Evolutionary conservation across 352 stramenopile genomes (phyloP), one percentile per base, ranked within the genome.

Genomic region (Phytophthora rubi): DNA sequence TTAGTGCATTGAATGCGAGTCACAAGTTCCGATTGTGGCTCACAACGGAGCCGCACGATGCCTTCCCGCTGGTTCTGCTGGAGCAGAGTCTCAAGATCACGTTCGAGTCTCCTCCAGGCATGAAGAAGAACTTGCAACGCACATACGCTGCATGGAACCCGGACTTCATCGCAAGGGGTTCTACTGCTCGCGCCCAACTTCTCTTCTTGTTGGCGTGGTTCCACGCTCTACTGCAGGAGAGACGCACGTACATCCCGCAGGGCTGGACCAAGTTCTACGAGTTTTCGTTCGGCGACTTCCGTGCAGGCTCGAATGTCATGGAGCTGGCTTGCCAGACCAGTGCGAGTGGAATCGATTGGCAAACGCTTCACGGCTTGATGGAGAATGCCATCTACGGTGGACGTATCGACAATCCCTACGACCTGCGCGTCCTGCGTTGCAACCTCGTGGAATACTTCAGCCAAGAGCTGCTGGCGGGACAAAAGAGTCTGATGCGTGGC

Each of bases 251-350:
- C 68, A 97, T 98, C 45, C 96, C 94, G 4, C 95, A 99, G 71
- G 96, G 96, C 21, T 99, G 96, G 96, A 98, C 94, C 26, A 98
- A 98, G 62, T 96, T 97, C 53, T 99, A 99, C 80, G 96, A 99
- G 73, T 99, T 99, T 69, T 97, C 89, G 13, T 95, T 97, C 48
- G 94, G 93, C 1, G 96, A 99, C 66, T 92, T 98, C 59, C 93
- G 93, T n/a, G 94, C 94, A 16, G 96, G 93, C 6, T 82, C 86
- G 0, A 97, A 97, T 59, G 88, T 98, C 10, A 96, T 98, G 75
- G 87, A 97, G 56, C 72, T 90, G 4, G 75, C 80, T 7, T 87
- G 83, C 32, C 79, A 87, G n/a, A 81, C 73, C 1, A 66, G 59
- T 39, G 65, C 64, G 21, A 47, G 39, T 26, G 39, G 37, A 0